phyloP scores from a whole-genome alignment of 1,284 basidiomycete species.

The Puccinia coronata region DNA sequence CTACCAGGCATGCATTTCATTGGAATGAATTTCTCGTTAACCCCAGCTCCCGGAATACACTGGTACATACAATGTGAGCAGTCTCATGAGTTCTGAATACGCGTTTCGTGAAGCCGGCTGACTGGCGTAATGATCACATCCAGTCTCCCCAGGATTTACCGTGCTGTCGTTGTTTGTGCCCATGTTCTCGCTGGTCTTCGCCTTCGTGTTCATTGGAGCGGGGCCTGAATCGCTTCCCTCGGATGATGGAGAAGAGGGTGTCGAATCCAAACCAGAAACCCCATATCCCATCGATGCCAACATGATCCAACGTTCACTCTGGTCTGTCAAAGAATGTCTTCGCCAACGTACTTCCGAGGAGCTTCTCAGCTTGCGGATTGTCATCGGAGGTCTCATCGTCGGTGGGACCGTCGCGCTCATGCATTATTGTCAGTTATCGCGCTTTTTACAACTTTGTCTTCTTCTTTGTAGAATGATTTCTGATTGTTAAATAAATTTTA shows the following conservation, averaged over 20 bases:
- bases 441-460: background rate
- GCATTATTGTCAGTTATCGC: slow-evolving; percentile 24
- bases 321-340: slow-evolving; percentile 7
- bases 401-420: slow-evolving; percentile 67
- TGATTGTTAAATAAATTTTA: background rate
- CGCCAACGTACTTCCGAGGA: background rate
- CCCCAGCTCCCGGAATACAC: slow-evolving; percentile 1
- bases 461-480: no score
- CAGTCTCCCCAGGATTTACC: slow-evolving; percentile 39
- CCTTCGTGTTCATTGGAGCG: slow-evolving; percentile 39
- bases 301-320: background rate
- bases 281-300: background rate
- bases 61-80: slow-evolving; percentile 42
- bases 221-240: slow-evolving; percentile 7
- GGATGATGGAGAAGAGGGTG: slow-evolving; percentile 29
- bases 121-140: background rate
- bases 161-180: slow-evolving; percentile 37
- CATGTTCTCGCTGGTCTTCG: slow-evolving; percentile 25
- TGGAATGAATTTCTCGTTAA: slow-evolving; percentile 41
- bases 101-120: background rate
- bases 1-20: slow-evolving; percentile 45
- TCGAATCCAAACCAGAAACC: background rate
- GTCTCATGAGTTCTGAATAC: background rate
- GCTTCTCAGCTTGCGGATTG: slow-evolving; percentile 27
- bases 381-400: slow-evolving; percentile 67